These are phyloP conservation scores for Rhodotorula taiwanensis DNA, from an alignment of 768 basidiomycete species.

Conservation along the genomic window DNA sequence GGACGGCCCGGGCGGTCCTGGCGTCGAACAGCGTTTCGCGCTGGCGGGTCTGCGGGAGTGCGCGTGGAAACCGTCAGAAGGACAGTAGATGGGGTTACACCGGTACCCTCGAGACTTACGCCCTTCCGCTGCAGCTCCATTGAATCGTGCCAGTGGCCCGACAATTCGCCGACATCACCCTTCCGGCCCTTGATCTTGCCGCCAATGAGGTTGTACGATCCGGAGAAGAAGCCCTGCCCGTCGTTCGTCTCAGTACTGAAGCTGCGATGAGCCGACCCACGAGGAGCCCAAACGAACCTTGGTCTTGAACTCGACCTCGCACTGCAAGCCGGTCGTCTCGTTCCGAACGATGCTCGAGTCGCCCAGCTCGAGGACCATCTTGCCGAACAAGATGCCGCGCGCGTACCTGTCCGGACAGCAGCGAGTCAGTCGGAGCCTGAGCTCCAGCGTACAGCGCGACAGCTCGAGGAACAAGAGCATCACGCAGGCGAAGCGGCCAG, in stretches of 20 bases:
- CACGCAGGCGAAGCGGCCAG: too few relatives aligned
- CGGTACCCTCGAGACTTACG: too few relatives aligned
- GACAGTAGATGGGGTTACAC: too few relatives aligned
- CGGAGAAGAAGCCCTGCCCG: constrained; percentile 88
- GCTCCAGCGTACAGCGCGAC: too few relatives aligned
- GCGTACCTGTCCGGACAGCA: constrained; percentile 41
- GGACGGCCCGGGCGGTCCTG: constrained; percentile 61
- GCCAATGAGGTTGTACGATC: constrained; percentile 76
- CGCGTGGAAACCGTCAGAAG: neutral
- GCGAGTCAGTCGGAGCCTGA: too few relatives aligned
- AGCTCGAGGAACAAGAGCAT: neutral
- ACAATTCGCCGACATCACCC: constrained; percentile 71
- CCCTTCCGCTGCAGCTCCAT: constrained; percentile 73
- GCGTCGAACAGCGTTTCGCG: constrained; percentile 81
- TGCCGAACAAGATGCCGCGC: constrained; percentile 49
- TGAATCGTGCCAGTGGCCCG: constrained; percentile 79
- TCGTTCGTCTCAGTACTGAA: too few relatives aligned
- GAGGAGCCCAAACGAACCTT: constrained; percentile 54
- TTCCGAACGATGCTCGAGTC: constrained; percentile 81
- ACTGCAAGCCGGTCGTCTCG: constrained; percentile 62
- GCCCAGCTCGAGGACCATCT: constrained; percentile 91
- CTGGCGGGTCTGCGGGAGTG: constrained; percentile 47
- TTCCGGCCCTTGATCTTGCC: constrained; percentile 66
- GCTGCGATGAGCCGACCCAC: neutral
- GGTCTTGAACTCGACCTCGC: constrained; percentile 94